Conservation (phyloP, 83 land plant genomes). For the Diphasiastrum complanatum region DNA sequence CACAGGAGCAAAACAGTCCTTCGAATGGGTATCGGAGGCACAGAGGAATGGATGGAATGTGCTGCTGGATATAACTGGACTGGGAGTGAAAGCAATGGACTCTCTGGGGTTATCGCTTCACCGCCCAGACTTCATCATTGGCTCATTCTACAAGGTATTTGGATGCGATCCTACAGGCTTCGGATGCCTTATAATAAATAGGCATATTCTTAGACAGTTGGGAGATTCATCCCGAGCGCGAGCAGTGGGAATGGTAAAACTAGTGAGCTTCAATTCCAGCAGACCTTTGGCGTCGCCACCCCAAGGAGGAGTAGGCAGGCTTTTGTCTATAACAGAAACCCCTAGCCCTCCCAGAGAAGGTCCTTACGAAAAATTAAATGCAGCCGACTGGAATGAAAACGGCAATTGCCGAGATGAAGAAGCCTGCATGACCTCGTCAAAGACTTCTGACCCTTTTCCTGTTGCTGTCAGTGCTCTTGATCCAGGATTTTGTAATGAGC, state of each 20-base stretch:
- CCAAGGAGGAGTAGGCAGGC: background rate
- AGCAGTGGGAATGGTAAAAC: conserved; percentile 29
- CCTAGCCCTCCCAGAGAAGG: too few relatives aligned
- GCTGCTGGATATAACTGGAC: conserved; percentile 26
- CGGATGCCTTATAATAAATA: conserved; percentile 33
- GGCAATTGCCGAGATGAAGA: background rate
- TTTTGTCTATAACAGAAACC: too few relatives aligned
- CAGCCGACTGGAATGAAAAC: background rate
- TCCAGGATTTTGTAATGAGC: conserved; percentile 1
- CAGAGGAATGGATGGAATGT: conserved; percentile 34
- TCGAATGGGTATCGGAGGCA: conserved; percentile 27
- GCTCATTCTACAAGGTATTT: conserved; percentile 37
- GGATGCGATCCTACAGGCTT: conserved; percentile 40
- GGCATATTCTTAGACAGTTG: conserved; percentile 8
- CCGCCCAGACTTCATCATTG: conserved; percentile 32
- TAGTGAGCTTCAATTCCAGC: conserved; percentile 1
- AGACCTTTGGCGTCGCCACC: background rate
- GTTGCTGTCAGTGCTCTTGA: background rate
- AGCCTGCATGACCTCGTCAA: too few relatives aligned
- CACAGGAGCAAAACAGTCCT: conserved; percentile 28
- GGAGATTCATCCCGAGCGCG: conserved; percentile 28
- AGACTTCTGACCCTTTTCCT: background rate
- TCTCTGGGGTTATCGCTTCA: conserved; percentile 24
- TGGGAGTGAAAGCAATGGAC: conserved; percentile 28
- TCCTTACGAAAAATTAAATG: too few relatives aligned